phyloP scores from a whole-genome alignment of 31 red algal species.

The Odonthalia washingtoniensis region DNA sequence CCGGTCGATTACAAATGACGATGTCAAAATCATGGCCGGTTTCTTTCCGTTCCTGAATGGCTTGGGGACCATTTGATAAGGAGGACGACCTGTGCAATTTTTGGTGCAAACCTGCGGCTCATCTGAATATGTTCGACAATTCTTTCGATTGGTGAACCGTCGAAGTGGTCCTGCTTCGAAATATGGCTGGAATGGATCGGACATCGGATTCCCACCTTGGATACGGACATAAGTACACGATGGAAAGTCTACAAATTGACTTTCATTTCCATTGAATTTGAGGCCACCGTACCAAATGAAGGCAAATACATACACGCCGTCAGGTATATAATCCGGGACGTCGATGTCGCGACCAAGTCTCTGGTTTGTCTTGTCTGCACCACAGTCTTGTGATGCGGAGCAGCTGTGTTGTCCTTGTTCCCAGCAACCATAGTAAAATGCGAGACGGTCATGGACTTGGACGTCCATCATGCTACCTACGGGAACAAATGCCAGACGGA shows the following conservation, averaged over 20 bases:
- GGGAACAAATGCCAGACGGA: slow-evolving; percentile 57
- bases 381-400: slow-evolving; percentile 43
- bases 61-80: no score
- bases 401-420: slow-evolving; percentile 32
- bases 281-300: slow-evolving; percentile 73
- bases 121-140: no score
- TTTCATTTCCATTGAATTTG: slow-evolving; percentile 39
- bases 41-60: no score
- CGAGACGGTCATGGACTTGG: slow-evolving; percentile 43
- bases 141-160: no score
- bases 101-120: no score
- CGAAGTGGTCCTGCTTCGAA: slow-evolving; percentile 64
- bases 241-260: slow-evolving; percentile 74
- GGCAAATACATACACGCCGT: slow-evolving; percentile 80
- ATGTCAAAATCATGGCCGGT: no score
- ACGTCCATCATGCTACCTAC: slow-evolving; percentile 39
- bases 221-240: slow-evolving; percentile 64
- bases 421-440: slow-evolving; percentile 67
- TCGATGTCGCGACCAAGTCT: slow-evolving; percentile 38
- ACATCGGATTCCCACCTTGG: slow-evolving; percentile 47
- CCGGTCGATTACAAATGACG: no score
- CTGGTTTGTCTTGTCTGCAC: slow-evolving; percentile 12
- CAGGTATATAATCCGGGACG: slow-evolving; percentile 61
- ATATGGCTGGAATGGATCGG: slow-evolving; percentile 7
- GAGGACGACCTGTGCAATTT: no score